Conservation (phyloP, 331 rosid species). For the Acacia concinna region DNA sequence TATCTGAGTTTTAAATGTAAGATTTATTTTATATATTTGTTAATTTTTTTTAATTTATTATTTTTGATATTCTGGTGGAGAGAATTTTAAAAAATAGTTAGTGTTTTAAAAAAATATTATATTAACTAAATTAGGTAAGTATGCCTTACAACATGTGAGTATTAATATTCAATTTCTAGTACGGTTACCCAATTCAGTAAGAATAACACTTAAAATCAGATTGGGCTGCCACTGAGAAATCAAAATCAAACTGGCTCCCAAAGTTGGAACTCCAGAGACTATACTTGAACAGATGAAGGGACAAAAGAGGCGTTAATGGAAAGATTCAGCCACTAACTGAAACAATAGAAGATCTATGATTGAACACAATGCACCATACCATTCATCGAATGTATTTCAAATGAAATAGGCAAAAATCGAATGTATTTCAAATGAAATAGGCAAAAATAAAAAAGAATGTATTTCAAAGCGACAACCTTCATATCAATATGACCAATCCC, state of each 20-base stretch:
- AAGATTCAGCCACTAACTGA: neutral
- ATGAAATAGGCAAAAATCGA: neutral
- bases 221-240: neutral
- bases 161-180: too few relatives aligned
- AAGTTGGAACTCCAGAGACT: neutral
- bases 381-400: neutral
- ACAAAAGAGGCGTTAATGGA: neutral
- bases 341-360: neutral
- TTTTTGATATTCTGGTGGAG: too few relatives aligned
- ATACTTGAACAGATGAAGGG: neutral
- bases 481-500: conserved; percentile 1
- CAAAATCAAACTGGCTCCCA: neutral
- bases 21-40: too few relatives aligned
- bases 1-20: too few relatives aligned
- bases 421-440: neutral
- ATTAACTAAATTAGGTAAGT: too few relatives aligned
- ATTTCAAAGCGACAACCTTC: too few relatives aligned
- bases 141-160: too few relatives aligned
- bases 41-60: too few relatives aligned
- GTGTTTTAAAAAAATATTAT: too few relatives aligned
- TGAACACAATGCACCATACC: neutral
- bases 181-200: too few relatives aligned
- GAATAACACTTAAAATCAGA: neutral
- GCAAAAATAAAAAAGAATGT: too few relatives aligned
- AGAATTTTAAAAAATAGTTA: too few relatives aligned